Conservation (phyloP, 2,329 filamentous ascomycete genomes). For the Cladophialophora immunda region DNA sequence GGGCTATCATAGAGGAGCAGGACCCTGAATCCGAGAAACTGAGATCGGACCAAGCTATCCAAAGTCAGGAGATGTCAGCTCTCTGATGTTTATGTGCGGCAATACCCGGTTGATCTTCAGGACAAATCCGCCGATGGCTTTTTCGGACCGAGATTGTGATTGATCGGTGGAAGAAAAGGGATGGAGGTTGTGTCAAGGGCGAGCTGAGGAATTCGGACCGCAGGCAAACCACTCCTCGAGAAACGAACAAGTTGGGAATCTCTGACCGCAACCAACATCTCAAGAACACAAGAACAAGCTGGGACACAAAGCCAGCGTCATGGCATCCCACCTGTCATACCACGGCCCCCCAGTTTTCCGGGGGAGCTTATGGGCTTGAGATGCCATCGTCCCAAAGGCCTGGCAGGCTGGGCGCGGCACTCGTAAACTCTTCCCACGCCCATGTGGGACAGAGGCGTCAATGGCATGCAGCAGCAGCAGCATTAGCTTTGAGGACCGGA, state of each 20-base stretch:
- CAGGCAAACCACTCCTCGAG: not conserved
- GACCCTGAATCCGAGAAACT: slow-evolving; percentile 1
- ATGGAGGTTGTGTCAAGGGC: not conserved
- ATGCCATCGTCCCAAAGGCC: not conserved
- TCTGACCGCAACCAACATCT: not conserved
- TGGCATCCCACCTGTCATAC: slow-evolving; percentile 18
- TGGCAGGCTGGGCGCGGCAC: not conserved
- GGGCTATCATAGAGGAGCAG: not conserved
- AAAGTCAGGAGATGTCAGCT: slow-evolving; percentile 5
- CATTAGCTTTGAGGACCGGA: slow-evolving; percentile 8
- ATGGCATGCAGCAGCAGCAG: slow-evolving; percentile 6
- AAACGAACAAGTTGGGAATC: not conserved
- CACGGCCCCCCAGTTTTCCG: slow-evolving; percentile 4
- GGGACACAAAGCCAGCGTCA: slow-evolving; percentile 1
- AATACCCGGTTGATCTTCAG: not conserved
- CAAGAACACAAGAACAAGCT: not conserved
- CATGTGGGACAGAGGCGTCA: slow-evolving; percentile 9
- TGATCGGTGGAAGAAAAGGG: not conserved
- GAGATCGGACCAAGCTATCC: not conserved
- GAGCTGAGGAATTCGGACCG: not conserved
- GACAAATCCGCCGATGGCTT: slow-evolving; percentile 2
- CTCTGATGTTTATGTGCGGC: not conserved
- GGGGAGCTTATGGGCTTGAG: slow-evolving; percentile 2
- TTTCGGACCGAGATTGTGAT: slow-evolving; percentile 1
- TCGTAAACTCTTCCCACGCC: slow-evolving; percentile 4